phyloP scores from a whole-genome alignment of 192 early-diverging fungal genomes.

The Podila verticillata region DNA sequence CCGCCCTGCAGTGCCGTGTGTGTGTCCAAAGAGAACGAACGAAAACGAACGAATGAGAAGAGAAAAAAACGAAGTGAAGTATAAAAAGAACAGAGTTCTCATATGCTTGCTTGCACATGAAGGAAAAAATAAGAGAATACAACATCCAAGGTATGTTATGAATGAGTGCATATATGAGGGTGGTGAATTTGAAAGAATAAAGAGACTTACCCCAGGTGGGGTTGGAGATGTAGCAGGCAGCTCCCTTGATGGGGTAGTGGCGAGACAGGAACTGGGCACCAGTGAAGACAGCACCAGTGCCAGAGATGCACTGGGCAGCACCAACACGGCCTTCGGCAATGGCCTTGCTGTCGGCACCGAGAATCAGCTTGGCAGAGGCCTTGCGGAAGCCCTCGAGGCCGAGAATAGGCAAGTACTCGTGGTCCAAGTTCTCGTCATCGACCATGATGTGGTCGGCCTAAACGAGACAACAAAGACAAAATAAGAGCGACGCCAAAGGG shows the following conservation, averaged over 20 bases:
- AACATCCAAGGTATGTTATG: too few relatives aligned
- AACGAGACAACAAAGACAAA: not conserved
- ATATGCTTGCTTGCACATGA: constrained; percentile 17
- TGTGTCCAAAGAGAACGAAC: not conserved
- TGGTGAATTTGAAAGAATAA: constrained; percentile 5
- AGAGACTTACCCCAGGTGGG: constrained; percentile 92
- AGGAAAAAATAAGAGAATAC: not conserved
- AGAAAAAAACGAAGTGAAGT: not conserved
- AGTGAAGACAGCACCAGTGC: constrained; percentile 90
- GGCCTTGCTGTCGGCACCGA: constrained; percentile 80
- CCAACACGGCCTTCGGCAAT: constrained; percentile 75
- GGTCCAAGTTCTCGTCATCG: constrained; percentile 76
- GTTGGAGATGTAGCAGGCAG: constrained; percentile 87
- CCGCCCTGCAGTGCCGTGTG: too few relatives aligned
- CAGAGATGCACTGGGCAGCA: constrained; percentile 92
- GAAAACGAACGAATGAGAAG: constrained; percentile 1
- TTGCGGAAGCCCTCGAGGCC: constrained; percentile 82
- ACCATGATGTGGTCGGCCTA: constrained; percentile 82
- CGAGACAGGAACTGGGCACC: constrained; percentile 85
- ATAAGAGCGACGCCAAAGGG: not conserved
- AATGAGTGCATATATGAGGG: too few relatives aligned
- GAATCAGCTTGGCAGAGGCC: constrained; percentile 84
- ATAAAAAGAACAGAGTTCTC: constrained; percentile 15
- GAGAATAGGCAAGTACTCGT: constrained; percentile 95
- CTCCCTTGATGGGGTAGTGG: constrained; percentile 68